Evolutionary conservation across 371 early-diverging fungal species (phyloP).

Genomic region (Entomophthora muscae): DNA sequence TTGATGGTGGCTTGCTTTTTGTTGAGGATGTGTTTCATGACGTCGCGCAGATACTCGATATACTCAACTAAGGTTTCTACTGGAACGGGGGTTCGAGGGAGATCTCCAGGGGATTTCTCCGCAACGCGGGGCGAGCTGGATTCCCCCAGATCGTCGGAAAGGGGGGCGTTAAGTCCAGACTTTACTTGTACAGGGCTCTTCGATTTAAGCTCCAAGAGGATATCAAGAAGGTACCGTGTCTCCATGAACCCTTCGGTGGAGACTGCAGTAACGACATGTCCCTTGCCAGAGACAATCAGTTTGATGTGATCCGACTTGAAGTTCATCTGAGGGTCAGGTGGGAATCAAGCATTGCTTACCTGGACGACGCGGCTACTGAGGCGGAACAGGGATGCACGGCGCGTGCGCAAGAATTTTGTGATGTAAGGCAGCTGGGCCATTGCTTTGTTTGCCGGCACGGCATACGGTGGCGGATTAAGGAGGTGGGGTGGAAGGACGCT

Average conservation of each 20-base stretch:
- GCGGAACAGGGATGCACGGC: constrained; percentile 49
- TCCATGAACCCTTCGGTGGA: constrained; percentile 19
- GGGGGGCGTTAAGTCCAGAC: background rate
- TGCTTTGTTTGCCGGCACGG: constrained; percentile 11
- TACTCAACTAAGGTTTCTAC: background rate
- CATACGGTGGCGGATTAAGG: background rate
- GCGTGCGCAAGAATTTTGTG: constrained; percentile 42
- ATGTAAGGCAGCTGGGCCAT: constrained; percentile 26
- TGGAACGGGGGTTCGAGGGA: background rate
- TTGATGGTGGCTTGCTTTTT: too few species aligned
- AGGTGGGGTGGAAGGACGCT: background rate
- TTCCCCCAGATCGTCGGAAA: background rate
- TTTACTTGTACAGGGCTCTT: background rate
- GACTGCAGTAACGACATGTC: constrained; percentile 26
- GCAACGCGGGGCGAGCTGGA: background rate
- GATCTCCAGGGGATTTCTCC: background rate
- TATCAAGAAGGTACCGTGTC: constrained; percentile 13
- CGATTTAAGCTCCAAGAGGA: too few species aligned
- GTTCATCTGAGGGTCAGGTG: constrained; percentile 28
- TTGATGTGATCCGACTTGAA: constrained; percentile 47
- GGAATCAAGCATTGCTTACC: constrained; percentile 19
- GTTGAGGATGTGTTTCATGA: background rate
- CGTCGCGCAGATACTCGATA: background rate
- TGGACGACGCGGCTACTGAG: constrained; percentile 51
- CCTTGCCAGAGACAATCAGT: constrained; percentile 38